Base-by-base conservation (phyloP, 768 basidiomycete species). In the Lactarius evosmus region DNA sequence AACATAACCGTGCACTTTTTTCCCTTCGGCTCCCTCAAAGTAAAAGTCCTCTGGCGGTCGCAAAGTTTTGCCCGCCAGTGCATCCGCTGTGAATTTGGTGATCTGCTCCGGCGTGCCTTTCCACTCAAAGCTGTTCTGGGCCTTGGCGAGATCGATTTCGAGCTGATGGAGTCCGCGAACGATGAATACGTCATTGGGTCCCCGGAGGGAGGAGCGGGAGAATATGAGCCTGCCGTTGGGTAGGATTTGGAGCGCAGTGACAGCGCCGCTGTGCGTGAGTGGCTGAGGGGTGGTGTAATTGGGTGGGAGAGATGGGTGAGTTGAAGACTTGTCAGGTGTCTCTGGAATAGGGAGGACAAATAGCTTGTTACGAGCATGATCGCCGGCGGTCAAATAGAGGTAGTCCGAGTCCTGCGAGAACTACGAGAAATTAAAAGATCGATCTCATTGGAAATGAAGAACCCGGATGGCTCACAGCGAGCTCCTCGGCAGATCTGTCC, bases 1-100 rank as follows among this genome's bases (percentile, higher is more conserved):
- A 16, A 85, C 77, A 88, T 88, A 98, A 6, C 93, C 94, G 51
- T 97, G 95, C 17, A 98, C 86, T 33, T 83, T 71, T 72, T 82
- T 83, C 11, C 84, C 83, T 68, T 87, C 75, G 3, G 91, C 91
- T 11, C 96, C 96, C 64, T 85, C 82, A 78, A 97, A 98, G 86
- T 88, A 93, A 71, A 98, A 91, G 62, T 91, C 86, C 69, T 95
- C 88, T 16, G 88, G 91, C 8, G 74, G 70, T 61, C 78, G 76
- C 41, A 96, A 78, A 27, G 75, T 61, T 74, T 89, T 92, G 8
- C 76, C 81, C 56, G 80, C 74, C 56, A 94, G 74, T 7, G 79
- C 79, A 9, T 78, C 72, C 46, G 77, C 78, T 0, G 88, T 82
- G 73, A 96, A 87, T 41, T 75, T 70, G 2, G 95, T 93, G 44